A percentile compares a stretch with the other conserved stretches of the same genome.
Evolutionary conservation across 2,329 filamentous ascomycete genomes (phyloP).

Genomic region (Arthrinium puccinioides): DNA sequence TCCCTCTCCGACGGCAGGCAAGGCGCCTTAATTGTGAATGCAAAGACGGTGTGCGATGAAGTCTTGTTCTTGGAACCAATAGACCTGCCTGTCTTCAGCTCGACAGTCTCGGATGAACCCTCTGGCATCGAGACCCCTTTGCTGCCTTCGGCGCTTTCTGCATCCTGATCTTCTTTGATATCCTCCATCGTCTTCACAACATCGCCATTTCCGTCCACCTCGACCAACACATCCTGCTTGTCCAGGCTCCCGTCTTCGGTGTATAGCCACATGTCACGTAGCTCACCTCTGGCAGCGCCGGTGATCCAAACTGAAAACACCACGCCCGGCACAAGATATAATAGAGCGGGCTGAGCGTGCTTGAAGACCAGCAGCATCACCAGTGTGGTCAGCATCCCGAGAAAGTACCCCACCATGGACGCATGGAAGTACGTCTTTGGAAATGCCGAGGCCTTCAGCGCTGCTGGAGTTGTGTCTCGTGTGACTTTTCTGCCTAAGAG

Average conservation of each 20-base stretch:
- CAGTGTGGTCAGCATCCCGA: conserved; percentile 72
- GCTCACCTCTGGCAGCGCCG: conserved; percentile 62
- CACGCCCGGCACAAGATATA: conserved; percentile 89
- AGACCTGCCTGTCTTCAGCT: too few species aligned
- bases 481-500: conserved; percentile 19
- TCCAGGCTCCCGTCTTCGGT: conserved; percentile 63
- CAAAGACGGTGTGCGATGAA: conserved; percentile 20
- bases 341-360: conserved; percentile 80
- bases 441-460: conserved; percentile 47
- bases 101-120: too few species aligned
- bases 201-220: conserved; percentile 42
- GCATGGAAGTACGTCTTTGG: conserved; percentile 81
- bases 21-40: conserved; percentile 22
- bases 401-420: conserved; percentile 65
- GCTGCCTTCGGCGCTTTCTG: too few species aligned
- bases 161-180: conserved; percentile 16
- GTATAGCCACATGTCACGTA: conserved; percentile 72
- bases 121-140: too few species aligned
- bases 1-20: too few species aligned
- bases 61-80: too few species aligned
- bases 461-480: conserved; percentile 21
- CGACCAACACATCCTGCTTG: conserved; percentile 45
- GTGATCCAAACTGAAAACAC: conserved; percentile 69
- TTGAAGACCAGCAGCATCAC: conserved; percentile 69
- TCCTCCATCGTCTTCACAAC: conserved; percentile 32